Conservation (phyloP, 1,284 basidiomycete species). For the Marasmius sp. region DNA sequence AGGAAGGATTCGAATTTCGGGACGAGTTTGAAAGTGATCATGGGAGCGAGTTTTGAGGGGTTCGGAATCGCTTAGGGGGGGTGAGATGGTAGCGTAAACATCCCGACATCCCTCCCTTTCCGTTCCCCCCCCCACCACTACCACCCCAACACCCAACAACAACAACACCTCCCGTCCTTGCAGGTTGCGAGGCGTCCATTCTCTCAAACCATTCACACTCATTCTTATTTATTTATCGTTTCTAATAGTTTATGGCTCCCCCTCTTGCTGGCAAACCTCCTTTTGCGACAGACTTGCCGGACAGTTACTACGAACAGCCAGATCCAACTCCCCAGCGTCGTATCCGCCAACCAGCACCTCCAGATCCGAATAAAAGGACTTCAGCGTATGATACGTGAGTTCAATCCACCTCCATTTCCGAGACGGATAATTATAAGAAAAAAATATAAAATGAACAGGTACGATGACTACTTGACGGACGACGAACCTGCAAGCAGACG, state of each 20-base stretch:
- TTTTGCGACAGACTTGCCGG: conserved; percentile 67
- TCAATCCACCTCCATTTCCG: background rate
- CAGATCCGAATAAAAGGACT: conserved; percentile 12
- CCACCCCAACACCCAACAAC: no score
- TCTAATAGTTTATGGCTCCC: conserved; percentile 41
- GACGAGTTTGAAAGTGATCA: no score
- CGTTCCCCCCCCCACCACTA: background rate
- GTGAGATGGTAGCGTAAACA: background rate
- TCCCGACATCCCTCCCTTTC: background rate
- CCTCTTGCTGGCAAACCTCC: conserved; percentile 60
- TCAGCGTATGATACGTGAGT: conserved; percentile 17
- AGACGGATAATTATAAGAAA: no score
- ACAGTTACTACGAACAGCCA: conserved; percentile 51
- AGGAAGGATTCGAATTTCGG: no score
- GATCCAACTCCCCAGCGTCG: conserved; percentile 32
- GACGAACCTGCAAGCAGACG: conserved; percentile 30
- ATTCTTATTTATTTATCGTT: background rate
- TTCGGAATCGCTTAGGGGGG: no score
- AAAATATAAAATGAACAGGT: conserved; percentile 33
- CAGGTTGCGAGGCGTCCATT: conserved; percentile 13
- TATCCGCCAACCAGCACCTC: conserved; percentile 19
- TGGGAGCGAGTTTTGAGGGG: no score
- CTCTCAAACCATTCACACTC: conserved; percentile 3
- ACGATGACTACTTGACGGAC: conserved; percentile 57
- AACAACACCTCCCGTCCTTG: conserved; percentile 2